Conservation (phyloP, 2,329 filamentous ascomycete species). For the Pyrenophora graminea region DNA sequence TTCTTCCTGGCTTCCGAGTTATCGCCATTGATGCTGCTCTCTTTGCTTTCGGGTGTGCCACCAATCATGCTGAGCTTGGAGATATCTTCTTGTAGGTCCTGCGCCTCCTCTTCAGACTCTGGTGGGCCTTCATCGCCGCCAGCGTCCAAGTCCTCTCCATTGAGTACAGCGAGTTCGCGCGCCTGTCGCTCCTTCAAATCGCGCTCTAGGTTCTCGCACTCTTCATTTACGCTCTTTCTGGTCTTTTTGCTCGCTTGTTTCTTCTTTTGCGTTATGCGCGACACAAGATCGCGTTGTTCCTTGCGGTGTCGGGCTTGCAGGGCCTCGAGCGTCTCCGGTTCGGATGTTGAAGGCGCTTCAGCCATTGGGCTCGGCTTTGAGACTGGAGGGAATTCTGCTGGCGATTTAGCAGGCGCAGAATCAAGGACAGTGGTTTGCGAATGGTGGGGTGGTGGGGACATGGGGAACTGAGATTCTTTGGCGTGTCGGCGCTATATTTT, state of each 20-base stretch:
- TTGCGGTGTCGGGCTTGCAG: slow-evolving; percentile 80
- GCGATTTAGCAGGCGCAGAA: too few relatives aligned
- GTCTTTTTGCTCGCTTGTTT: slow-evolving; percentile 90
- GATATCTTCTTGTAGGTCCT: slow-evolving; percentile 19
- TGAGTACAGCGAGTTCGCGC: slow-evolving; percentile 53
- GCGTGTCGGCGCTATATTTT: slow-evolving; percentile 8
- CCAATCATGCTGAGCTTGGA: slow-evolving; percentile 12
- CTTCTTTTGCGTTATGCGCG: slow-evolving; percentile 89
- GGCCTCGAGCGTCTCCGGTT: slow-evolving; percentile 65
- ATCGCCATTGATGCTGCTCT: slow-evolving; percentile 7
- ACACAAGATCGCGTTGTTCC: slow-evolving; percentile 84
- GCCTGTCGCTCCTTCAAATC: slow-evolving; percentile 61
- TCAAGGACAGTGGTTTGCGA: too few relatives aligned
- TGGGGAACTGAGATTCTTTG: slow-evolving; percentile 2
- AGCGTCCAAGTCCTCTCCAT: slow-evolving; percentile 24
- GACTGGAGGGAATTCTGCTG: neutral
- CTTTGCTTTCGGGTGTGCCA: neutral
- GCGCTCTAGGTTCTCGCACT: slow-evolving; percentile 62
- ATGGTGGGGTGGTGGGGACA: slow-evolving; percentile 13
- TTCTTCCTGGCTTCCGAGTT: slow-evolving; percentile 48
- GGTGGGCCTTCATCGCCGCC: slow-evolving; percentile 7
- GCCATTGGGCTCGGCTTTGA: slow-evolving; percentile 12
- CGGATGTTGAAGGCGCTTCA: slow-evolving; percentile 1
- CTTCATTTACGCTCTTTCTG: slow-evolving; percentile 63
- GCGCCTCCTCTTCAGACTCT: slow-evolving; percentile 11